Percentiles rank a stretch among this genome's conserved stretches.
Evolutionary conservation across 768 basidiomycete genomes (phyloP).

Genomic region (Auricularia auricula-judae): DNA sequence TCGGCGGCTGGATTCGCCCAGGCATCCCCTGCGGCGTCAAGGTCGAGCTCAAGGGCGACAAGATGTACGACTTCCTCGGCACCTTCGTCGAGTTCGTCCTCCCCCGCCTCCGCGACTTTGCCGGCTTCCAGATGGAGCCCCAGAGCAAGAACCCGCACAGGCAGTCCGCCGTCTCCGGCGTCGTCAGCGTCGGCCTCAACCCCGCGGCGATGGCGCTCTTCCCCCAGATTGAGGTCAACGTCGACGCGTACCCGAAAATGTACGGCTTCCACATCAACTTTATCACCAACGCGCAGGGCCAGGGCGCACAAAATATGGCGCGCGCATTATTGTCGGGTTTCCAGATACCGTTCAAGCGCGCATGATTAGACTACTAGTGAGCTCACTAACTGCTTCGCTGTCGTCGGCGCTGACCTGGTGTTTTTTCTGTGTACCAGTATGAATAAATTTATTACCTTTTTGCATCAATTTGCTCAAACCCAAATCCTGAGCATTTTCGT

Average conservation of each 20-base stretch:
- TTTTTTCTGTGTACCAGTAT: not conserved
- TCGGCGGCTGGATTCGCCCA: slow-evolving; percentile 76
- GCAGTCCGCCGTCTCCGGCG: slow-evolving; percentile 71
- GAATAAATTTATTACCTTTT: too few relatives aligned
- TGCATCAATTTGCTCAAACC: too few relatives aligned
- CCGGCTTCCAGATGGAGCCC: slow-evolving; percentile 71
- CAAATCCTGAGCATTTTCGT: too few relatives aligned
- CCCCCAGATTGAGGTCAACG: slow-evolving; percentile 91
- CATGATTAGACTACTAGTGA: slow-evolving; percentile 9
- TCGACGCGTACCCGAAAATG: slow-evolving; percentile 75
- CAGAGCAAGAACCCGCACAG: slow-evolving; percentile 56
- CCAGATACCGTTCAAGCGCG: slow-evolving; percentile 73
- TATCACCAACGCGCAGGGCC: slow-evolving; percentile 75
- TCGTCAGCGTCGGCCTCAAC: slow-evolving; percentile 81
- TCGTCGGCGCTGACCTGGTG: not conserved
- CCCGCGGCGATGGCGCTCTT: slow-evolving; percentile 81
- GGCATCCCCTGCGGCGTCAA: slow-evolving; percentile 79
- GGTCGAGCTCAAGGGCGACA: slow-evolving; percentile 79
- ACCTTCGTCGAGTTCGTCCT: slow-evolving; percentile 87
- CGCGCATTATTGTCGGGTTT: slow-evolving; percentile 82
- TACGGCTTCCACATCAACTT: slow-evolving; percentile 94
- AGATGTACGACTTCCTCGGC: slow-evolving; percentile 91
- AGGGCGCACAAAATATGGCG: slow-evolving; percentile 85
- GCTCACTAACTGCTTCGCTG: not conserved
- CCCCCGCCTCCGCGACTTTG: slow-evolving; percentile 87